Evolutionary conservation across 2,329 filamentous ascomycete species (phyloP).

Genomic region (Neofusicoccum ribis): DNA sequence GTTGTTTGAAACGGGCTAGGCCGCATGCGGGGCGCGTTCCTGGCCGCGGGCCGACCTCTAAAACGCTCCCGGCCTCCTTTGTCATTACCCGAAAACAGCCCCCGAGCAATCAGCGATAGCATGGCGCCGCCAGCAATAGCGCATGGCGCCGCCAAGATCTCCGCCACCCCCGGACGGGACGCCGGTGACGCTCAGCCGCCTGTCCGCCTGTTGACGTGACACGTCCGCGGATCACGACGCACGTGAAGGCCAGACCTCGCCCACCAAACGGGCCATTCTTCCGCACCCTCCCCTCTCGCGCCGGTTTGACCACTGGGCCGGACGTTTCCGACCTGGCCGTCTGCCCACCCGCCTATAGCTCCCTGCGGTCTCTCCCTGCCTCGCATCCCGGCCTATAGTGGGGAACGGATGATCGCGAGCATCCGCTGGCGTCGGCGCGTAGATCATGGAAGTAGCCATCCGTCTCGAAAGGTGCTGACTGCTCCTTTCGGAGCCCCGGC

Average conservation of each 20-base stretch:
- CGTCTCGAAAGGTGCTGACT: neutral
- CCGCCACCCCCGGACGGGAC: slow-evolving; percentile 8
- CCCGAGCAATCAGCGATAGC: slow-evolving; percentile 1
- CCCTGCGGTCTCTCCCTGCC: neutral
- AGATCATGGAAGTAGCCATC: neutral
- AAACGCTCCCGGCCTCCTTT: neutral
- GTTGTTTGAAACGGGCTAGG: slow-evolving; percentile 8
- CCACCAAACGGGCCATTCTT: neutral
- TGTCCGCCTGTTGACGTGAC: neutral
- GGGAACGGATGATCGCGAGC: neutral
- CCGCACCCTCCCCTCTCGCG: neutral
- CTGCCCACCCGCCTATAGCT: neutral
- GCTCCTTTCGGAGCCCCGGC: neutral
- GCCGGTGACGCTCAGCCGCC: slow-evolving; percentile 4
- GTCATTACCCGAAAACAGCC: slow-evolving; percentile 15
- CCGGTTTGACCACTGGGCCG: slow-evolving; percentile 1
- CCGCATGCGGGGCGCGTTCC: neutral
- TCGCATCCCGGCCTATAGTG: slow-evolving; percentile 13
- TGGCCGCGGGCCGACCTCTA: slow-evolving; percentile 10
- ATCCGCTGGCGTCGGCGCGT: neutral
- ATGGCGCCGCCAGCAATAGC: neutral
- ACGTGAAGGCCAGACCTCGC: slow-evolving; percentile 4
- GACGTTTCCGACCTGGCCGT: neutral
- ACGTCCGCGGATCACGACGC: neutral
- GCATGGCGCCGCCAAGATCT: slow-evolving; percentile 1